Base-by-base conservation (phyloP, 495 filamentous ascomycete species). In the Aspergillus coremiiformis region DNA sequence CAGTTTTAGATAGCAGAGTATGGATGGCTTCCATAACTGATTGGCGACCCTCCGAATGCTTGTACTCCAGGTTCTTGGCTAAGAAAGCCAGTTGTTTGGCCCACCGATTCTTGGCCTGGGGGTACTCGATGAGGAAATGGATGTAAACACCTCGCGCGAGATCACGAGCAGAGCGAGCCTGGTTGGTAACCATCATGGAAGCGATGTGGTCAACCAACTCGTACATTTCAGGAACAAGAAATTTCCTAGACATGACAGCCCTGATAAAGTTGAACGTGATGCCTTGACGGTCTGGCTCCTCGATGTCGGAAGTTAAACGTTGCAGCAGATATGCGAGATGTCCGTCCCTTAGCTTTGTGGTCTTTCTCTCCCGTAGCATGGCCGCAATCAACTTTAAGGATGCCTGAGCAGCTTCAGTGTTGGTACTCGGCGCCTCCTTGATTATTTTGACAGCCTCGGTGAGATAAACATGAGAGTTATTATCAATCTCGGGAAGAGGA, bases 111-210 rank as follows among this genome's bases (percentile, higher is more conserved):
- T 87, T 88, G 58, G 84, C 88, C 62, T 97, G 93, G 0, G 93
- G 93, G 62, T 96, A 98, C 39, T 96, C 87, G 55, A 90, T 83
- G 30, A 98, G 67, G 75, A 97, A 98, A 59, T 95, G 89, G 65
- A 96, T 83, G 68, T 94, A 98, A 21, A 84, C 86, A 19, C 89
- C 88, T 24, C 94, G 81, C 15, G 92, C 91, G 29, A 92, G 70
- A 59, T 96, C 90, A 37, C 92, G 79, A 3, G 91, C 86, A 54
- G 83, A 81, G 57, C 85, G 83, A 56, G 90, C 90, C 51, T 95
- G 86, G 66, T 96, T 96, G 21, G 87, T 96, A 51, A 98, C 87
- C 91, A 97, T 95, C 68, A 97, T 84, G n/a, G 76, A 81, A 21
- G 88, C 87, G 27, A 96, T 83, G 56, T 84, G 78, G 60, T 98